Percentiles rank a stretch among this genome's conserved stretches.
Evolutionary conservation across 176 grass and related monocot species (phyloP).

Genomic region (Oropetium thomaeum): DNA sequence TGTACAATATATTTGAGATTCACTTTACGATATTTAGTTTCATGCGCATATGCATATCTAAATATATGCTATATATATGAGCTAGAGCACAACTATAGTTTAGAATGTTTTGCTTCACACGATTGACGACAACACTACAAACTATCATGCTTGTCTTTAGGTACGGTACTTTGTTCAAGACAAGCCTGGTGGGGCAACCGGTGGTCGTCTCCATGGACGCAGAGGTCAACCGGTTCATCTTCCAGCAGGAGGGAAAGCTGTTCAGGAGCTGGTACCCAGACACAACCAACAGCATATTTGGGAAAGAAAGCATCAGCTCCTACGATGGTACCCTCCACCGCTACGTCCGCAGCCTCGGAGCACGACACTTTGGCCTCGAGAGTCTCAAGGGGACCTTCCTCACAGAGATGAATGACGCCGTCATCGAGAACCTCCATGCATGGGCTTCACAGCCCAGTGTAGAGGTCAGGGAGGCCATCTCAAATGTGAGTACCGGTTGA

Average conservation of each 20-base stretch:
- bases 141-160: no score
- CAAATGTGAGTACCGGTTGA: neutral
- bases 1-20: no score
- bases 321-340: neutral
- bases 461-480: neutral
- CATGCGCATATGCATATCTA: no score
- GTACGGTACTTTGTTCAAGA: neutral
- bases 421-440: neutral
- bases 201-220: neutral
- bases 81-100: no score
- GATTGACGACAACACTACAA: no score
- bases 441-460: neutral
- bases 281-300: neutral
- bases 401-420: neutral
- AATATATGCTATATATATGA: no score
- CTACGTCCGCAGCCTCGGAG: neutral
- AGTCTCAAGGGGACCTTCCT: neutral
- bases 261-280: neutral
- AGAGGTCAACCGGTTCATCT: neutral
- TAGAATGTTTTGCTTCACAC: no score
- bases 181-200: neutral
- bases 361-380: neutral
- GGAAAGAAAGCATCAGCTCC: neutral
- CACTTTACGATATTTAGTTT: no score
- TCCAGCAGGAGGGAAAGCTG: neutral